Percentiles rank a stretch among this genome's conserved stretches.
Evolutionary conservation across 1,284 basidiomycete genomes (phyloP).

Genomic region (Pyrrhoderma lamaoense): DNA sequence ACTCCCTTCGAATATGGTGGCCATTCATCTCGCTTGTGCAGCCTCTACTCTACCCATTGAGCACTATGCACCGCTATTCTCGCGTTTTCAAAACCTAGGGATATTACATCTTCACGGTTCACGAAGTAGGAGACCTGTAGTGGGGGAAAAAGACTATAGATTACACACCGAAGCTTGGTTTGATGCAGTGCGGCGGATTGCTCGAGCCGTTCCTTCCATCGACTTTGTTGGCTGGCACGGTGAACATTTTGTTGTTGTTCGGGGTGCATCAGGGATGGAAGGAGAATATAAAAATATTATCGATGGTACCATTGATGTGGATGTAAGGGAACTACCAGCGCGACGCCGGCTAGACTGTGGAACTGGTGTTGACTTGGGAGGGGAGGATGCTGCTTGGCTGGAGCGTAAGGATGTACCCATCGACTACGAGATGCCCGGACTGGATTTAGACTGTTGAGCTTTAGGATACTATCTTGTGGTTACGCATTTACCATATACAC

Average conservation of each 20-base stretch:
- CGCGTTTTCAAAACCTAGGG: slow-evolving; percentile 39
- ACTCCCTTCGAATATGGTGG: slow-evolving; percentile 43
- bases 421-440: slow-evolving; percentile 57
- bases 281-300: background rate
- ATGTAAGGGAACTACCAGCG: slow-evolving; percentile 56
- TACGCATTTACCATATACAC: too few species aligned
- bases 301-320: slow-evolving; percentile 28
- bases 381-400: slow-evolving; percentile 56
- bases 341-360: slow-evolving; percentile 53
- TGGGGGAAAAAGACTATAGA: slow-evolving; percentile 52
- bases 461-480: too few species aligned
- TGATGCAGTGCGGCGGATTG: slow-evolving; percentile 41
- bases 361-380: slow-evolving; percentile 58
- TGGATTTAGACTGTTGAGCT: slow-evolving; percentile 21
- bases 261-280: slow-evolving; percentile 21
- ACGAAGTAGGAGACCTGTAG: slow-evolving; percentile 39
- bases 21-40: slow-evolving; percentile 43
- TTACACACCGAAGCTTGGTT: slow-evolving; percentile 52
- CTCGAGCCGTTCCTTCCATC: slow-evolving; percentile 39
- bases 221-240: slow-evolving; percentile 66
- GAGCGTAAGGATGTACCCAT: slow-evolving; percentile 65
- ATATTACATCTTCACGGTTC: slow-evolving; percentile 52
- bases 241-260: slow-evolving; percentile 57
- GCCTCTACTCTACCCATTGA: slow-evolving; percentile 43
- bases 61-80: slow-evolving; percentile 42